Base-by-base conservation (phyloP, 202 grass and related monocot species). In the Carex arenaria region DNA sequence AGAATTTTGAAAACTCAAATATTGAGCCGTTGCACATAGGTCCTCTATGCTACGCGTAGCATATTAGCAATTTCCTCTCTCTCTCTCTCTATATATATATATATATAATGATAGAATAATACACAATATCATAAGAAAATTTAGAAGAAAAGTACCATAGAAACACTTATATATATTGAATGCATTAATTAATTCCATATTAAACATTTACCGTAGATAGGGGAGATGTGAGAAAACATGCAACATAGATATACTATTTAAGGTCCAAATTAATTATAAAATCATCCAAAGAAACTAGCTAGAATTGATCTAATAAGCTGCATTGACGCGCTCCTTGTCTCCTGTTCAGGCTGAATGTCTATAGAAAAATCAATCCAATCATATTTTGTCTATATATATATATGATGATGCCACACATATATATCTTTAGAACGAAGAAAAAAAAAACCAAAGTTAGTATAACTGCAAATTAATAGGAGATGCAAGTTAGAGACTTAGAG, bases 271-370 rank as follows among this genome's bases (percentile, higher is more conserved):
- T 15, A 49, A 49, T 36, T 18, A 57, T 57, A 5, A 57, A 59
- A 77, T 8, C 5, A 57, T 3, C 26, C 12, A 32, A 76, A 28
- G 43, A 53, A 55, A 55, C 23, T 20, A 40, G 3, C 23, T 20
- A 40, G 3, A 43, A 18, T 19, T 54, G 3, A 64, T 26, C 26
- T 26, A 26, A 26, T 26, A 26, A 64, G 23, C 13, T 28, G 20
- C 18, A 82, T 54, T 56, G 63, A 82, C 63, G 22, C 80, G 43
- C 30, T 69, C 80, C 64, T 40, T 69, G 47, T 69, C 64, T 82
- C 43, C 64, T 67, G 64, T 67, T 31, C 61, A 82, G 42, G 38
- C 34, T 15, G 7, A 31, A 68, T 56, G 11, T n/a, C n/a, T 3
- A 11, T 11, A 82, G 13, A 82, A 82, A 68, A 47, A 23, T 1